phyloP scores from a whole-genome alignment of 2,329 filamentous ascomycete species.

The Arachnomyces sp. region DNA sequence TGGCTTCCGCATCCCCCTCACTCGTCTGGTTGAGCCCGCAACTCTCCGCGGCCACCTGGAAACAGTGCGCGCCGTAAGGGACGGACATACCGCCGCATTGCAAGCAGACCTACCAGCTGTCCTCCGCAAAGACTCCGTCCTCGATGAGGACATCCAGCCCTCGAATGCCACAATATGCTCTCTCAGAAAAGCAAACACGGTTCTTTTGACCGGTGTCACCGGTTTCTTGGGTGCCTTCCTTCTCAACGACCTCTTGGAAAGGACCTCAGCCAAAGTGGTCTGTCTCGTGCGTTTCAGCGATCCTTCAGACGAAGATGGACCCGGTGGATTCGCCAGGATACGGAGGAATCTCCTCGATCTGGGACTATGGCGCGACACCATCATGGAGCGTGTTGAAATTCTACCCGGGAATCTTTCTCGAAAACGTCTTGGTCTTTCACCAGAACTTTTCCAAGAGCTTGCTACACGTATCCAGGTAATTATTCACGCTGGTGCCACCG shows the following conservation, averaged over 20 bases:
- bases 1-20: constrained; percentile 64
- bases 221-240: constrained; percentile 70
- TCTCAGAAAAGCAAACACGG: constrained; percentile 57
- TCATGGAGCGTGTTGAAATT: constrained; percentile 70
- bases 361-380: constrained; percentile 66
- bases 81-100: constrained; percentile 64
- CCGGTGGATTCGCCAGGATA: constrained; percentile 62
- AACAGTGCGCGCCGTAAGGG: constrained; percentile 60
- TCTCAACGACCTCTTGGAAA: constrained; percentile 59
- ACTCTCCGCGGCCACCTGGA: constrained; percentile 65
- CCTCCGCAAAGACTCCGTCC: constrained; percentile 55
- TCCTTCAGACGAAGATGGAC: constrained; percentile 54
- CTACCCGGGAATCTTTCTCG: constrained; percentile 64
- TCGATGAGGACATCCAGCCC: constrained; percentile 62
- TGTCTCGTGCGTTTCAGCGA: constrained; percentile 67
- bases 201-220: constrained; percentile 66
- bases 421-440: constrained; percentile 58
- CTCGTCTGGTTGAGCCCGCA: constrained; percentile 60
- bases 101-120: constrained; percentile 67
- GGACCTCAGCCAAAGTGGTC: constrained; percentile 59
- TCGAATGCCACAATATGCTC: constrained; percentile 45
- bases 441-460: constrained; percentile 57
- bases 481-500: constrained; percentile 67
- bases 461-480: constrained; percentile 61
- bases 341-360: constrained; percentile 70